Percentiles rank a stretch among this genome's conserved stretches.
Conservation (phyloP, 2,329 filamentous ascomycete species). For the Alternaria gansuensis region DNA sequence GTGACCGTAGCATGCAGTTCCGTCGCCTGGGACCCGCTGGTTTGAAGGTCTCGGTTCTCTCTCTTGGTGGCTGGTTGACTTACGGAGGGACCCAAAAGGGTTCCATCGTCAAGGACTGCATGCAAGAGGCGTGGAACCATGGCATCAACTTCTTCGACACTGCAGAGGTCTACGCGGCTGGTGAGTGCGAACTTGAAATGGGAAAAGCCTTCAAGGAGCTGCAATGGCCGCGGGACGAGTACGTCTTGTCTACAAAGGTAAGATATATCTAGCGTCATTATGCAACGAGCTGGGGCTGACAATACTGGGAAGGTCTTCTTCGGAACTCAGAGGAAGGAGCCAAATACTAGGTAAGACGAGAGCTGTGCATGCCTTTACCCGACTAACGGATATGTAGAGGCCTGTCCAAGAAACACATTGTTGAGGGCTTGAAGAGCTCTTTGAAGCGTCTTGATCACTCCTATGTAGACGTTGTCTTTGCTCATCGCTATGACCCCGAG, state of each 20-base stretch:
- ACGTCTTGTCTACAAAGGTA: slow-evolving; percentile 41
- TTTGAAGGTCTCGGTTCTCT: slow-evolving; percentile 62
- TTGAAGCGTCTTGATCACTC: slow-evolving; percentile 67
- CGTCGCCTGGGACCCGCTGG: slow-evolving; percentile 51
- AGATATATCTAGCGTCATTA: not conserved
- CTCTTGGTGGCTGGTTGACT: slow-evolving; percentile 58
- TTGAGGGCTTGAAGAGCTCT: slow-evolving; percentile 67
- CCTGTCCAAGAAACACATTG: slow-evolving; percentile 61
- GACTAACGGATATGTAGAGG: slow-evolving; percentile 40
- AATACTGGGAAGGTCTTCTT: slow-evolving; percentile 58
- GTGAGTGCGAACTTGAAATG: slow-evolving; percentile 70
- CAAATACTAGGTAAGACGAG: slow-evolving; percentile 55
- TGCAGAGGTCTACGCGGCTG: slow-evolving; percentile 64
- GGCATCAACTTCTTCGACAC: slow-evolving; percentile 63
- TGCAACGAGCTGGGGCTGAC: slow-evolving; percentile 12
- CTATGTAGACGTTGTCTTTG: slow-evolving; percentile 73
- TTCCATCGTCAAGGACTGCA: slow-evolving; percentile 60
- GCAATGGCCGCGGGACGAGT: slow-evolving; percentile 56
- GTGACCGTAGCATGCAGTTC: slow-evolving; percentile 42
- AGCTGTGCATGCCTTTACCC: not conserved
- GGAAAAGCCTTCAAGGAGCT: slow-evolving; percentile 60
- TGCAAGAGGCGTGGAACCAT: slow-evolving; percentile 60
- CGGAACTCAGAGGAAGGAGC: slow-evolving; percentile 66
- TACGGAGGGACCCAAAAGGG: slow-evolving; percentile 60
- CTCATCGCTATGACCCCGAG: slow-evolving; percentile 66